phyloP scores from a whole-genome alignment of 495 filamentous ascomycete genomes.

The Aspergillus funiculosus region DNA sequence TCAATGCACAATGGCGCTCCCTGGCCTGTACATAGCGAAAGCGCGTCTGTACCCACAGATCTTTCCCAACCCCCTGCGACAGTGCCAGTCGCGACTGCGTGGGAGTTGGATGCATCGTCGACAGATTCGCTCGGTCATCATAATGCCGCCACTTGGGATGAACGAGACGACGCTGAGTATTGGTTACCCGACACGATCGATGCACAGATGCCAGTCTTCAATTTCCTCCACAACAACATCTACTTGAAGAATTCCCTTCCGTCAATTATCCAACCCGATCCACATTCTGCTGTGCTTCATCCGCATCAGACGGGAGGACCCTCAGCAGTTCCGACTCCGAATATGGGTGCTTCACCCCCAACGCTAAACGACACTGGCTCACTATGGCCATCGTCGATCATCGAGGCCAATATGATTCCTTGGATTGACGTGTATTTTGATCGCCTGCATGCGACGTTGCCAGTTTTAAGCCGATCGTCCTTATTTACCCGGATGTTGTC shows the following conservation, averaged over 20 bases:
- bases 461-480: conserved; percentile 62
- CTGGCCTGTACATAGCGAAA: conserved; percentile 19
- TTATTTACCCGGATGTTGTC: conserved; percentile 56
- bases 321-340: conserved; percentile 19
- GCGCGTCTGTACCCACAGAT: conserved; percentile 23
- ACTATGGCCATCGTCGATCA: conserved; percentile 36
- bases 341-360: conserved; percentile 17
- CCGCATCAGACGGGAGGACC: conserved; percentile 19
- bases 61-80: conserved; percentile 20
- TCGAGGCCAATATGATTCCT: conserved; percentile 39
- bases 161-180: conserved; percentile 33
- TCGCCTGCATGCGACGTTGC: conserved; percentile 74
- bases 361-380: conserved; percentile 19
- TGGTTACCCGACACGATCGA: conserved; percentile 40
- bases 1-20: conserved; percentile 22
- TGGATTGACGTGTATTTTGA: conserved; percentile 82
- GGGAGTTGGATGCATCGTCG: conserved; percentile 22
- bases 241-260: conserved; percentile 37
- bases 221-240: conserved; percentile 36
- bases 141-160: conserved; percentile 28
- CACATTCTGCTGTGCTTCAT: conserved; percentile 19
- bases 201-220: conserved; percentile 32
- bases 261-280: conserved; percentile 33
- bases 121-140: conserved; percentile 22
- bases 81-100: conserved; percentile 18